Evolutionary conservation across 495 filamentous ascomycete genomes (phyloP).

Genomic region (Thermochaetoides thermophila): DNA sequence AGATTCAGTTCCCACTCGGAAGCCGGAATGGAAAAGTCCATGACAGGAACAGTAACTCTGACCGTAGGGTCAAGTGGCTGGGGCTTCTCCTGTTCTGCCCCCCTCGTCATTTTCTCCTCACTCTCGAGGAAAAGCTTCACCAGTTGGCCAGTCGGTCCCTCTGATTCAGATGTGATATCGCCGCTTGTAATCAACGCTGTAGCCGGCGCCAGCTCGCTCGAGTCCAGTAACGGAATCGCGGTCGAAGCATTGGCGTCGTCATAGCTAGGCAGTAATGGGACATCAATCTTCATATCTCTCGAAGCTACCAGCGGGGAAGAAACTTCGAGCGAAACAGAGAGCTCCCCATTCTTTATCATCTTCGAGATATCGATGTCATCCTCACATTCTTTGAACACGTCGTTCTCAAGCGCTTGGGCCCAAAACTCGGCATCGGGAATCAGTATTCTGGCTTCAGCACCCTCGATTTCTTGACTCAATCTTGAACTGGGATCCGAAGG

Average conservation of each 20-base stretch:
- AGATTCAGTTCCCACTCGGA: constrained; percentile 38
- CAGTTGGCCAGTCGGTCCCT: constrained; percentile 26
- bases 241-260: not conserved
- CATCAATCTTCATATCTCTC: constrained; percentile 12
- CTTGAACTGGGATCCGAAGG: constrained; percentile 35
- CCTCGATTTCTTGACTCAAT: constrained; percentile 30
- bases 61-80: constrained; percentile 40
- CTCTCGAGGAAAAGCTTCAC: constrained; percentile 29
- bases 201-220: constrained; percentile 8
- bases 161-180: constrained; percentile 6
- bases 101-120: constrained; percentile 25
- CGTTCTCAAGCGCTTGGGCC: not conserved
- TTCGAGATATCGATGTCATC: constrained; percentile 11
- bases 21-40: constrained; percentile 44
- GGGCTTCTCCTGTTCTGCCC: constrained; percentile 47
- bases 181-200: constrained; percentile 12
- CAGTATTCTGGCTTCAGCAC: constrained; percentile 24
- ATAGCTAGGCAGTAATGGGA: constrained; percentile 10
- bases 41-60: constrained; percentile 40
- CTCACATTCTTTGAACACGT: constrained; percentile 8
- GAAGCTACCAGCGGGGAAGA: constrained; percentile 4
- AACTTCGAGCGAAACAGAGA: constrained; percentile 1
- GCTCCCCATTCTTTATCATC: constrained; percentile 12
- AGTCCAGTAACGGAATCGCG: constrained; percentile 6
- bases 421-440: constrained; percentile 11